Evolutionary conservation across 768 basidiomycete species (phyloP), one percentile per base, ranked within the genome.

Genomic region (Porpolomopsis calyptriformis): DNA sequence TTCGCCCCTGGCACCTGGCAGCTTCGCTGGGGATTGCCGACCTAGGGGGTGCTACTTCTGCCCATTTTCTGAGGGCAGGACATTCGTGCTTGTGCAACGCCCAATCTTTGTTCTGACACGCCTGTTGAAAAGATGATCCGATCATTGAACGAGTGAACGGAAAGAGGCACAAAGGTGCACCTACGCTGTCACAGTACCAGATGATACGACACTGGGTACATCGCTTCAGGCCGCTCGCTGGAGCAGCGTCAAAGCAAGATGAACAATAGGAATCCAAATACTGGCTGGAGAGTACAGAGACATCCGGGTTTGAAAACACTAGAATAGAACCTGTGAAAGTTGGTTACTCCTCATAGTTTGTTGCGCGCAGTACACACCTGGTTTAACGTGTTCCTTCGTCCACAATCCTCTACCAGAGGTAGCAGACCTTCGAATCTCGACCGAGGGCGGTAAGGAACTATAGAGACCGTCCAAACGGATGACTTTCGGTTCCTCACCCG

Each of bases 71-170:
- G 7, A 93, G 64, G 0, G 87, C 81, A 4, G 50, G 47, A 56
- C 94, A 97, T 70, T 97, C 93, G 1, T 62, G 60, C 60, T 82
- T 86, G 61, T 96, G 93, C 2, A 73, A 27, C 0, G 56, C 18
- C 91, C 89, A 91, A 53, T 88, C 89, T 23, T 60, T 57, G 33
- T 64, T 77, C 65, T 90, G 87, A 55, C 88, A 91, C 31, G 58
- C 59, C 80, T 87, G 53, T 5, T 10, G 24, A 5, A 49, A 7
- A 41, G 24, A 8, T 35, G 24, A 45, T n/a, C n/a, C n/a, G n/a
- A 23, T 40, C 6, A 35, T 52, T 34, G 18, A 47, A 33, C 27
- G 2, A 24, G 36, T 4, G 19, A 24, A 14, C 14, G 41, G 25
- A 41, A 22, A 49, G n/a, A 14, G 12, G n/a, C 7, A 24, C 16